Percentiles rank a stretch among this genome's conserved stretches.
Conservation (phyloP, 176 grass and related monocot species). For the Hsuehochloa calcarea region DNA sequence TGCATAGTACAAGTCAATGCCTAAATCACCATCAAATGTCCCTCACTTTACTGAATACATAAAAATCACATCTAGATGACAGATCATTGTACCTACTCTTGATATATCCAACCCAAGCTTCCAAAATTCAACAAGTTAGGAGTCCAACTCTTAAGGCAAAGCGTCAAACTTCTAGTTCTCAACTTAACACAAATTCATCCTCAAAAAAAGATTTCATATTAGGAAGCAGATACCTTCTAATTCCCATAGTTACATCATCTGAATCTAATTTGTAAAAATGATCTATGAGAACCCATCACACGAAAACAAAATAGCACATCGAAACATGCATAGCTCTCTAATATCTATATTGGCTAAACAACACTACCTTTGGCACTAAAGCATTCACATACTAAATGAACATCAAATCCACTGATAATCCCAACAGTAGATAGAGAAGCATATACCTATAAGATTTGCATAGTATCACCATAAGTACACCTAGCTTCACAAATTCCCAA, state of each 20-base stretch:
- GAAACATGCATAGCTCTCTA: neutral
- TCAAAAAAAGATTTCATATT: neutral
- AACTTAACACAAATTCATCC: neutral
- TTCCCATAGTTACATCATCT: neutral
- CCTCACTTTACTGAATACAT: neutral
- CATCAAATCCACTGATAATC: neutral
- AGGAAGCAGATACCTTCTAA: neutral
- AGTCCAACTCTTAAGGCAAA: neutral
- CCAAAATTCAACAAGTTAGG: neutral
- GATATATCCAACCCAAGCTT: neutral
- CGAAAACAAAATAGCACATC: neutral
- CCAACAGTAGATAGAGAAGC: neutral
- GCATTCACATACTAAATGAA: conserved; percentile 2
- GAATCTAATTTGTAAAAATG: neutral
- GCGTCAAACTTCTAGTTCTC: neutral
- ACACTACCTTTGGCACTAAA: neutral
- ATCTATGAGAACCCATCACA: neutral
- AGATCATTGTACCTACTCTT: neutral
- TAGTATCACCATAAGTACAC: neutral
- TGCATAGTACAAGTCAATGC: neutral
- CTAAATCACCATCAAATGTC: neutral
- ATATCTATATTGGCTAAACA: neutral
- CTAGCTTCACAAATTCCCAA: neutral
- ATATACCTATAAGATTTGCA: neutral
- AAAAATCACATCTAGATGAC: neutral